Conservation (phyloP, 257 asterid species). For the Henckelia pumila region DNA sequence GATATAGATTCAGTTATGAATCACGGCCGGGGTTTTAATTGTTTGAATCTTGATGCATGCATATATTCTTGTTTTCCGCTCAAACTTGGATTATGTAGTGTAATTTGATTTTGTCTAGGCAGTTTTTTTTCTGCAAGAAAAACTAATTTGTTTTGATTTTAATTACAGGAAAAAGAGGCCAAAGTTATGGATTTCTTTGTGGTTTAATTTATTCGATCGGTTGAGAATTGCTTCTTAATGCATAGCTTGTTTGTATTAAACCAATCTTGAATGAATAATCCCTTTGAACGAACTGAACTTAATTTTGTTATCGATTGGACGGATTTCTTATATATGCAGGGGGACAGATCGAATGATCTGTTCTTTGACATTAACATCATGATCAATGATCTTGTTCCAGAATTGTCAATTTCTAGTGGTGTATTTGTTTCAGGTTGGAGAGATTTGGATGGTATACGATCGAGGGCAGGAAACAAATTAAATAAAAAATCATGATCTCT, state of each 20-base stretch:
- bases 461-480: constrained; percentile 70
- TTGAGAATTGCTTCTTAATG: constrained; percentile 32
- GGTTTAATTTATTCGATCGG: constrained; percentile 71
- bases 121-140: no score
- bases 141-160: not conserved
- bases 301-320: no score
- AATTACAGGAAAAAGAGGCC: constrained; percentile 53
- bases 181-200: constrained; percentile 50
- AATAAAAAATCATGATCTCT: no score
- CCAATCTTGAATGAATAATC: no score
- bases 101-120: no score
- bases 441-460: constrained; percentile 47
- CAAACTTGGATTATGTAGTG: no score
- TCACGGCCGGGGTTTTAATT: no score
- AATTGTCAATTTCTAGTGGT: not conserved
- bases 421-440: constrained; percentile 47
- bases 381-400: constrained; percentile 66
- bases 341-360: constrained; percentile 72
- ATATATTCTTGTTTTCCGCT: no score
- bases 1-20: no score
- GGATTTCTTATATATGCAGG: constrained; percentile 33
- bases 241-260: no score
- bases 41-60: no score
- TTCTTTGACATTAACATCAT: constrained; percentile 55
- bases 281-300: no score